Evolutionary conservation across 129 eudicot species (phyloP).

Genomic region (Tagetes patula): DNA sequence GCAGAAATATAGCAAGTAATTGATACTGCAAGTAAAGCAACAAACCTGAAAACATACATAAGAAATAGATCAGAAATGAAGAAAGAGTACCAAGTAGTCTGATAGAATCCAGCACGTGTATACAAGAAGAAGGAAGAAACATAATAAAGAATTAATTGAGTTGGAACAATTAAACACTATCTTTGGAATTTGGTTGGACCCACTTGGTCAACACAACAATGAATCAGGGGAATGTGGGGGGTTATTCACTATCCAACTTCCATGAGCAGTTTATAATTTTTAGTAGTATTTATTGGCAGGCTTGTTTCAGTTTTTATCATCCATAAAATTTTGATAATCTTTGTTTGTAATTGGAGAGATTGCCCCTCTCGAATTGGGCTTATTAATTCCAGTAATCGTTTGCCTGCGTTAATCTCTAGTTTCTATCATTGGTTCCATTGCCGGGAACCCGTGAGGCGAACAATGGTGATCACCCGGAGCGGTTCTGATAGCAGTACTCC

Average conservation of each 20-base stretch:
- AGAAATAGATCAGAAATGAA: slow-evolving; percentile 5
- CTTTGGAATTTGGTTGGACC: not conserved
- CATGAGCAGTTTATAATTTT: not conserved
- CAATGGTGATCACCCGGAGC: too few relatives aligned
- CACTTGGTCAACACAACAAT: not conserved
- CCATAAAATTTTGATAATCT: not conserved
- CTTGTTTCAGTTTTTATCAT: not conserved
- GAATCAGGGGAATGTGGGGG: not conserved
- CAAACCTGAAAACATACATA: slow-evolving; percentile 54
- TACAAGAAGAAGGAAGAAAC: too few relatives aligned
- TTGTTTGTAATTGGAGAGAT: not conserved
- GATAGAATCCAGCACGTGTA: too few relatives aligned
- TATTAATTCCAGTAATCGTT: not conserved
- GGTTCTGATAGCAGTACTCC: too few relatives aligned
- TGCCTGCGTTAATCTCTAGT: not conserved
- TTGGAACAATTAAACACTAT: not conserved
- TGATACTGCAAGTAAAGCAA: slow-evolving; percentile 87
- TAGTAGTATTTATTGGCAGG: not conserved
- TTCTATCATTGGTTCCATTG: too few relatives aligned
- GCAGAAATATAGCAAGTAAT: slow-evolving; percentile 79
- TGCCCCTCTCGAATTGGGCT: not conserved
- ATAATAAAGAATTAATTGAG: too few relatives aligned
- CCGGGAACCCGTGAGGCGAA: too few relatives aligned
- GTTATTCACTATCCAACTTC: not conserved
- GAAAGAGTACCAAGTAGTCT: not conserved